Evolutionary conservation across 2,329 filamentous ascomycete species (phyloP), one percentile per base, ranked within the genome.

Genomic region (Teratosphaeria pseudoeucalypti): DNA sequence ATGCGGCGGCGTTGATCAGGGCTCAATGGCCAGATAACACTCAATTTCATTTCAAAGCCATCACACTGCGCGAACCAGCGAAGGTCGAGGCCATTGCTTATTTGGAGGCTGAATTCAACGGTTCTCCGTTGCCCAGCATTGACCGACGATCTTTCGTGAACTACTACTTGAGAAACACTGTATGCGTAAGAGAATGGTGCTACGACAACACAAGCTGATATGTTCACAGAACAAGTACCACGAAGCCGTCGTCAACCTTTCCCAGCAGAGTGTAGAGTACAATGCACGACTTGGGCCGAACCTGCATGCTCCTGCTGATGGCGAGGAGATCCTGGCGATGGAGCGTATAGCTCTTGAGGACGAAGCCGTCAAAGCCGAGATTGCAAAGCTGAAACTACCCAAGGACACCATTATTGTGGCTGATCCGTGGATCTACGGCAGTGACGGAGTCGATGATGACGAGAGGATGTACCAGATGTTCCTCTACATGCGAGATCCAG

Each of bases 371-470:
- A 75, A 83, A 66, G 81, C 79, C 2, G 83, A 83, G 62, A 78
- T 85, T 58, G 80, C 79, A 37, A 85, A 85, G 65, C 64, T 86
- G 61, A 71, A 84, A 60, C 75, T 86, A 0, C 83, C 83, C 0
- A 72, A 81, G 63, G 82, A 81, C 23, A 77, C 82, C 6, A 77
- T 78, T 1, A 76, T 86, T 23, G 80, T 83, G 62, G 77, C 78
- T 56, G 83, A 85, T 63, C 82, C 82, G 0, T 91, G 87, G 88
- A 89, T 89, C 43, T 91, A 90, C 63, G 83, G 77, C 9, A 72
- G 76, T 11, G 78, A 80, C 66, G 78, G 78, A n/a, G 65, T 79
- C 49, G 69, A 73, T 57, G 78, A 80, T 57, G 76, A 78, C 57
- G 74, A 78, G 11, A 69, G 77, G 19, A 63, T 67, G 64, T 65